phyloP scores from a whole-genome alignment of 441 rosid species.

The Erysimum pusillum region DNA sequence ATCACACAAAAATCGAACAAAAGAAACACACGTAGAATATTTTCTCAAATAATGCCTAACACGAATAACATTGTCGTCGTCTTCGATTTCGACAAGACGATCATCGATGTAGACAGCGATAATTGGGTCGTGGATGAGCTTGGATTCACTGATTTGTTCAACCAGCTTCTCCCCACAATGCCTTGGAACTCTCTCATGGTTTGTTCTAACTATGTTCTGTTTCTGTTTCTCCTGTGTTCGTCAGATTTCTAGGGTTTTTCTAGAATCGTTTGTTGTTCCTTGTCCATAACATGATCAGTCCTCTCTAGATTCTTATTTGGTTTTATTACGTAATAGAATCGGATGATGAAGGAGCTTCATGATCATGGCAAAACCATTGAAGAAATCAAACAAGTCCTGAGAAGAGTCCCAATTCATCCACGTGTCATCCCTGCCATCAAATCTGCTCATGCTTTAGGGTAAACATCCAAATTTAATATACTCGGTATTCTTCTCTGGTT shows the following conservation, averaged over 20 bases:
- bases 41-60: conserved; percentile 24
- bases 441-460: conserved; percentile 68
- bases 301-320: background rate
- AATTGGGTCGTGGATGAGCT: conserved; percentile 76
- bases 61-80: conserved; percentile 51
- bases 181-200: conserved; percentile 88
- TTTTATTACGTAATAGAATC: conserved; percentile 43
- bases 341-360: conserved; percentile 63
- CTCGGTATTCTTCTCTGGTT: background rate
- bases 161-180: conserved; percentile 81
- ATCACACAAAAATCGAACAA: conserved; percentile 6
- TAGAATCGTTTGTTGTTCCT: background rate
- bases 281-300: background rate
- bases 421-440: conserved; percentile 64
- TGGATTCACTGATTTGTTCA: conserved; percentile 68
- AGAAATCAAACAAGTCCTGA: conserved; percentile 53
- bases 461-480: background rate
- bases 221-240: background rate
- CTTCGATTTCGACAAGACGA: conserved; percentile 84
- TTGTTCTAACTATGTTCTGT: conserved; percentile 10
- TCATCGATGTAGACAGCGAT: conserved; percentile 78
- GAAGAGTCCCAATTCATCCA: conserved; percentile 61
- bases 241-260: background rate
- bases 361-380: conserved; percentile 53
- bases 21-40: background rate